Conservation (phyloP, 1,284 basidiomycete species). For the Cystobasidiaceae sp. region DNA sequence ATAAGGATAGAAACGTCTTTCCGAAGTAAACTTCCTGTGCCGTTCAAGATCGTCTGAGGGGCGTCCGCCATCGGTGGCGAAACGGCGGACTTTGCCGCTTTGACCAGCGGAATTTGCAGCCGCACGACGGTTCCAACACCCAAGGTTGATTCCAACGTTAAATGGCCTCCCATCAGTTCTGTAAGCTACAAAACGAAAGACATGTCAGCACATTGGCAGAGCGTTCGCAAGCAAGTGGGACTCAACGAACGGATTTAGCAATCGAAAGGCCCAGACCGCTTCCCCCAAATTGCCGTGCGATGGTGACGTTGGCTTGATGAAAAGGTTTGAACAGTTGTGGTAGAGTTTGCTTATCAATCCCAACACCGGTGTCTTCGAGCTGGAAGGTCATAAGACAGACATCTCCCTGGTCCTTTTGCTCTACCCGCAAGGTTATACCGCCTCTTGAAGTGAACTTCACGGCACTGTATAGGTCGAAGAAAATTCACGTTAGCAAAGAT, state of each 20-base stretch:
- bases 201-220: not conserved
- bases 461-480: conserved; percentile 40
- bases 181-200: conserved; percentile 31
- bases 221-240: not conserved
- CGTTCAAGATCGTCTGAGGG: no score
- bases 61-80: conserved; percentile 37
- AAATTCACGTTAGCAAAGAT: conserved; percentile 7
- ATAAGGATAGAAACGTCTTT: no score
- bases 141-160: conserved; percentile 32
- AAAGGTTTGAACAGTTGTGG: conserved; percentile 47
- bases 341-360: conserved; percentile 44
- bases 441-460: conserved; percentile 47
- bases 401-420: conserved; percentile 41
- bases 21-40: no score
- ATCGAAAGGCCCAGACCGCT: conserved; percentile 43
- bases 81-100: conserved; percentile 12
- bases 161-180: conserved; percentile 41
- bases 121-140: conserved; percentile 35
- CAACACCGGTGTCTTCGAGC: conserved; percentile 47
- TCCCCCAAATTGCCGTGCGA: conserved; percentile 37
- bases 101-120: conserved; percentile 11
- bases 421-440: conserved; percentile 43
- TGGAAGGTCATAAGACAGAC: conserved; percentile 43
- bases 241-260: conserved; percentile 29
- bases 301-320: conserved; percentile 40